These are phyloP conservation scores for Lodderomyces metapsilosis DNA, from an alignment of 1,139 yeast genomes.

Conservation along the genomic window DNA sequence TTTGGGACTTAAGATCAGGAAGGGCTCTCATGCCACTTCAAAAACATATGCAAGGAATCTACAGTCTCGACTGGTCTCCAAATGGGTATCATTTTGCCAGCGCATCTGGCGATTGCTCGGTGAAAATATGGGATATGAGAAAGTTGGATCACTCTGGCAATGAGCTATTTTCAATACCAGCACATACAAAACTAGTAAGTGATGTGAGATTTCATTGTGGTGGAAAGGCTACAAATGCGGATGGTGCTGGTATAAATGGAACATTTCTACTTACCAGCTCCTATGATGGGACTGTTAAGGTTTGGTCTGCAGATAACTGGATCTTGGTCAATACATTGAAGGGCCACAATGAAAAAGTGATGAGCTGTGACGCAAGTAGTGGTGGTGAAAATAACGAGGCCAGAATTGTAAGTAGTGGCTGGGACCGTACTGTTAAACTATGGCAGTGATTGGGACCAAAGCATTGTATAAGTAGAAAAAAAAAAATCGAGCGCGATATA, in stretches of 20 bases:
- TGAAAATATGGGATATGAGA: slow-evolving; percentile 87
- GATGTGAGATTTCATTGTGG: slow-evolving; percentile 54
- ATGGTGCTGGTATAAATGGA: slow-evolving; percentile 28
- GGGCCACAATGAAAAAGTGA: slow-evolving; percentile 70
- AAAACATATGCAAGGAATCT: slow-evolving; percentile 73
- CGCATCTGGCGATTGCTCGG: slow-evolving; percentile 80
- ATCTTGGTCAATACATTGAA: slow-evolving; percentile 48
- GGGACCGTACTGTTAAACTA: slow-evolving; percentile 76
- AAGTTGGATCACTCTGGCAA: slow-evolving; percentile 26
- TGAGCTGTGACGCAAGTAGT: slow-evolving; percentile 63
- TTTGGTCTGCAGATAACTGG: slow-evolving; percentile 81
- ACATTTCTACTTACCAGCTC: slow-evolving; percentile 59
- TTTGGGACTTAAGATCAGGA: slow-evolving; percentile 91
- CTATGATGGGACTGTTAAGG: slow-evolving; percentile 64
- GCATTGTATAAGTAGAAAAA: too few relatives aligned
- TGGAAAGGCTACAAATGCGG: slow-evolving; percentile 18
- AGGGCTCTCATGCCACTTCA: slow-evolving; percentile 55
- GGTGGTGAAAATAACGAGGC: slow-evolving; percentile 26
- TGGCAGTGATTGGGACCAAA: too few relatives aligned
- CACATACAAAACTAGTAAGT: slow-evolving; percentile 74
- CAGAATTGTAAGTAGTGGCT: slow-evolving; percentile 64
- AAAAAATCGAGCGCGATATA: neutral
- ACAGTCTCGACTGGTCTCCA: slow-evolving; percentile 70
- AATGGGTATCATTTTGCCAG: slow-evolving; percentile 78
- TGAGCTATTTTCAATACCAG: slow-evolving; percentile 59